These are phyloP conservation scores for Parsonsia alboflavescens DNA, from an alignment of 257 asterid species.

Conservation along the genomic window DNA sequence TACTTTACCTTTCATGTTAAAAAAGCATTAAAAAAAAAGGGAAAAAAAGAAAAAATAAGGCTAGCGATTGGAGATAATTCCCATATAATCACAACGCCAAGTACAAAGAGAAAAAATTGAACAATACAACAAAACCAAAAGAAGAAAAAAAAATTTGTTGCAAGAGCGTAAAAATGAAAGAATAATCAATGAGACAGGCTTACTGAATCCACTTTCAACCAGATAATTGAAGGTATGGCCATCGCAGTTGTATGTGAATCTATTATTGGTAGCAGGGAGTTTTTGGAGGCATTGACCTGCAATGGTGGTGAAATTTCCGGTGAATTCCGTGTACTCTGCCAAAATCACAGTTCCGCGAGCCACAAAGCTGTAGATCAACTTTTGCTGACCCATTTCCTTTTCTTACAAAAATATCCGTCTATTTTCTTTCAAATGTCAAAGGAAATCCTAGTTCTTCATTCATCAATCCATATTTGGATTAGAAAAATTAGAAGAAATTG, in stretches of 20 bases:
- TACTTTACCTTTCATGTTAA: too few relatives aligned
- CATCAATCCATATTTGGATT: neutral
- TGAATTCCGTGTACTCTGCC: slow-evolving; percentile 48
- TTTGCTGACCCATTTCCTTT: slow-evolving; percentile 35
- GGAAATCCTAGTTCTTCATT: neutral
- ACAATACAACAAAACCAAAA: neutral
- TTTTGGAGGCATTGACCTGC: slow-evolving; percentile 53
- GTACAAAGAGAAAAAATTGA: neutral
- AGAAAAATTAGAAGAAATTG: neutral
- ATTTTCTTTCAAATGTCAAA: neutral
- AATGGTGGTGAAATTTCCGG: slow-evolving; percentile 41
- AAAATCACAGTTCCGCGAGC: slow-evolving; percentile 42
- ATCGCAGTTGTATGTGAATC: slow-evolving; percentile 47
- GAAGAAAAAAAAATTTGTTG: neutral
- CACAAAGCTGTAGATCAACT: slow-evolving; percentile 45
- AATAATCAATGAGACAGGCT: slow-evolving; percentile 13
- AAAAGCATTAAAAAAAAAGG: too few relatives aligned
- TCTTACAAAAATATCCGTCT: neutral
- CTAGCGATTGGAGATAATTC: too few relatives aligned
- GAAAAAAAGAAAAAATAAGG: too few relatives aligned
- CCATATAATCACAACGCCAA: neutral
- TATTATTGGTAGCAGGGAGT: slow-evolving; percentile 41
- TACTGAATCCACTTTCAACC: slow-evolving; percentile 53
- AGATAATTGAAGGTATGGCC: slow-evolving; percentile 51
- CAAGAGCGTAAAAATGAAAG: too few relatives aligned